Evolutionary conservation across 2,329 filamentous ascomycete genomes (phyloP), one percentile per base, ranked within the genome.

Genomic region (Orbilia brochopaga): DNA sequence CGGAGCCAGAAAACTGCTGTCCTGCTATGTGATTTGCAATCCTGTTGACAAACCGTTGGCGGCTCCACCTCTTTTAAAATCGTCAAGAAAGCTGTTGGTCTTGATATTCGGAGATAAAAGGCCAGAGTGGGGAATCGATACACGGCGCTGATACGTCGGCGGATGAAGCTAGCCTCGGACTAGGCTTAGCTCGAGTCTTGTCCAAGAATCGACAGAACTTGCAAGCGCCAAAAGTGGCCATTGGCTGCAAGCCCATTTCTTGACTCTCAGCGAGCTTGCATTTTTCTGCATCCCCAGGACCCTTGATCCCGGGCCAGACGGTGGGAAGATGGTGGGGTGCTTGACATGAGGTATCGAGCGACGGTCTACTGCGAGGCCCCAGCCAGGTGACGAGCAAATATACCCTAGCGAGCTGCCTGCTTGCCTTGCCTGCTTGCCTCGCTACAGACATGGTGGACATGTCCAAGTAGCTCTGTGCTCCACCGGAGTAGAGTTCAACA

Each of bases 311-410:
- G 40, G 67, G 44, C 54, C 32, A 17, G 15, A 52, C 52, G 57
- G 60, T 70, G 60, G 67, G 50, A 72, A 72, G 67, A 72, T 72
- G 67, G 67, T 72, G 67, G 67, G 67, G 67, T 72, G 67, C 60
- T 72, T 65, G 59, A 51, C 44, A 55, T 42, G 27, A 32, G 27
- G 46, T 58, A 57, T 55, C 58, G 42, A 69, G 64, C 64, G 61
- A 60, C 66, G 65, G 54, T 15, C 64, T 55, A 58, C 60, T 56
- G 67, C 65, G 60, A 65, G 60, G 54, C 58, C 60, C 59, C 59
- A 64, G 66, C 67, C 67, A 72, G 67, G 67, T 72, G 67, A 72
- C 60, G 67, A 63, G 64, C 55, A 63, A 72, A 65, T 60, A 65
- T 60, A 72, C 50, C 67, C 67, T 64, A 70, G 60, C 67, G 59